Base-by-base conservation (phyloP, 1,284 basidiomycete genomes). In the Rhodotorula mucilaginosa region DNA sequence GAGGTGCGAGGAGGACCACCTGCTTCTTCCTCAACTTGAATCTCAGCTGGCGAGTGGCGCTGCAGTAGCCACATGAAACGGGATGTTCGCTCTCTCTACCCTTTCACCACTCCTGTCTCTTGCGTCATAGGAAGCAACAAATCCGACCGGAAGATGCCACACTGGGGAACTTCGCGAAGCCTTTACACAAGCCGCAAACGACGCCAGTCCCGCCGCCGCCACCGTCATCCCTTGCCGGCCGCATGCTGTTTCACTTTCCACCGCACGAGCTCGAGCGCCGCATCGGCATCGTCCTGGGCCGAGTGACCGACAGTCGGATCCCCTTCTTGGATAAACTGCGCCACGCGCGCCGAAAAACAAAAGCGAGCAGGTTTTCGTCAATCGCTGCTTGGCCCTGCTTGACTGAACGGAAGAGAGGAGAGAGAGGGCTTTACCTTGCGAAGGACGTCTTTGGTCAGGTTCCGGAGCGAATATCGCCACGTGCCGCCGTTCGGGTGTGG, bases 241-340 rank as follows among this genome's bases (percentile, higher is more conserved):
- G 63, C 65, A 3, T 71, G 60, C 69, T 83, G 80, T 77, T 80
- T 81, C 78, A 84, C 80, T 77, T 81, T 81, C 80, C 80, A 82
- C 67, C 81, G 79, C n/a, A 96, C 88, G 47, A 94, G 85, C 76
- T 96, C 89, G 54, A 96, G 83, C 2, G 93, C 92, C 1, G 92
- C 91, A 5, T 61, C 47, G 2, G 74, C 73, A 56, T 76, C 74
- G 15, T 72, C 74, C 26, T 58, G 61, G 6, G 74, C 68, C 7
- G 56, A 61, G 46, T 76, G 74, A 13, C 74, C 74, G 21, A 64
- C 31, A 8, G 67, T 67, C 19, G 74, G 58, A 19, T 60, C 68
- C 39, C 62, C 66, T 26, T 68, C 65, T 65, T 76, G 74, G 29
- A 76, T 74, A 64, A 76, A 76, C 74, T 76, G 65, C 58, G n/a